Conservation (phyloP, 495 filamentous ascomycete species). For the Tuber aestivum region DNA sequence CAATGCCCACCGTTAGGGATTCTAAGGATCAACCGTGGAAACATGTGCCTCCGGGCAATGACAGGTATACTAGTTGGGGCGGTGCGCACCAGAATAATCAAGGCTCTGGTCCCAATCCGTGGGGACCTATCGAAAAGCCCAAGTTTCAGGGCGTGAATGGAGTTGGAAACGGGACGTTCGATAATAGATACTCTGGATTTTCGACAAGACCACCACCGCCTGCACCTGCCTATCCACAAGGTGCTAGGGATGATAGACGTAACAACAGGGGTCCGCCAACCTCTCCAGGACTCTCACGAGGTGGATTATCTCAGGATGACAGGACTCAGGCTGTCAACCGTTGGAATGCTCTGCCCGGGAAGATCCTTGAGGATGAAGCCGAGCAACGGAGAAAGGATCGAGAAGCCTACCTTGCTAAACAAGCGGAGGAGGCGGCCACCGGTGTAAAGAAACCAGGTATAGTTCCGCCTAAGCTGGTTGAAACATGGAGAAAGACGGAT, state of each 20-base stretch:
- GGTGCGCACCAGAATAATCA: conserved; percentile 16
- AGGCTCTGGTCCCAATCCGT: conserved; percentile 31
- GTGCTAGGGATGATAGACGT: conserved; percentile 31
- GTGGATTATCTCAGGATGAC: conserved; percentile 31
- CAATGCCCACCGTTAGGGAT: conserved; percentile 27
- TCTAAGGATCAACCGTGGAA: conserved; percentile 36
- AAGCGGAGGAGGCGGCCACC: conserved; percentile 32
- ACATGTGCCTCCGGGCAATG: conserved; percentile 16
- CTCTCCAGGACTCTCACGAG: conserved; percentile 26
- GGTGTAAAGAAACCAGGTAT: conserved; percentile 29
- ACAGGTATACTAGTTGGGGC: conserved; percentile 31
- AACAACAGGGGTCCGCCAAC: conserved; percentile 10
- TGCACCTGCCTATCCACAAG: conserved; percentile 22
- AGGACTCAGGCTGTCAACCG: conserved; percentile 33
- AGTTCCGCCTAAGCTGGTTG: conserved; percentile 32
- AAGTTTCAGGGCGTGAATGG: conserved; percentile 32
- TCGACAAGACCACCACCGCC: conserved; percentile 31
- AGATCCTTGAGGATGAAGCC: conserved; percentile 32
- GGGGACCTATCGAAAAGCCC: conserved; percentile 38
- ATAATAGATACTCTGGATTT: conserved; percentile 31
- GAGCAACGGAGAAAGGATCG: conserved; percentile 31
- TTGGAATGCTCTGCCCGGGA: conserved; percentile 33
- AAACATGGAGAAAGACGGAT: conserved; percentile 38
- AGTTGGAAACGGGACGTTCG: conserved; percentile 38
- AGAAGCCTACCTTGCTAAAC: conserved; percentile 26